phyloP scores from a whole-genome alignment of 352 stramenopile genomes.

The Albugo candida region DNA sequence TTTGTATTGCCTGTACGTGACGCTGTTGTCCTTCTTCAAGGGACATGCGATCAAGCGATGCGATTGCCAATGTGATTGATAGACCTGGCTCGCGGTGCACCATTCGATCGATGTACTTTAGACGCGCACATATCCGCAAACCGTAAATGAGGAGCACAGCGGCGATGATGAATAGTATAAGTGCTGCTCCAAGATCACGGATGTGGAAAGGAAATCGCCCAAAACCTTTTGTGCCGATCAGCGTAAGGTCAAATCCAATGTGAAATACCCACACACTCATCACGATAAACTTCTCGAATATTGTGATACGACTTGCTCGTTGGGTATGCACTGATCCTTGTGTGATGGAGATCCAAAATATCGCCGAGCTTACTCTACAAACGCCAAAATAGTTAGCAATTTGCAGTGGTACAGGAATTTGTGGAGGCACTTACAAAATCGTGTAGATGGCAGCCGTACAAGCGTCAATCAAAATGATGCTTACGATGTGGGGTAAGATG shows the following conservation, averaged over 20 bases:
- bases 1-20: no score
- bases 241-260: conserved; percentile 14
- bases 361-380: conserved; percentile 15
- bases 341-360: conserved; percentile 21
- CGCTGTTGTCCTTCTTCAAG: no score
- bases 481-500: conserved; percentile 16
- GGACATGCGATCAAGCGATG: no score
- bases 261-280: conserved; percentile 18
- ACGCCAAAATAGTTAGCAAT: not conserved
- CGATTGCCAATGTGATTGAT: no score
- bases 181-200: conserved; percentile 15
- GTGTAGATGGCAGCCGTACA: conserved; percentile 22
- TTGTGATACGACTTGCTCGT: conserved; percentile 9
- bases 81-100: not conserved
- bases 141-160: conserved; percentile 19
- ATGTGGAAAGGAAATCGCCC: conserved; percentile 11
- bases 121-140: conserved; percentile 12
- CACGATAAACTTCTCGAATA: conserved; percentile 14
- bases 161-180: conserved; percentile 19
- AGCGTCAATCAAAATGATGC: conserved; percentile 18
- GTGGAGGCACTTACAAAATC: conserved; percentile 18
- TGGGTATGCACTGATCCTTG: conserved; percentile 12
- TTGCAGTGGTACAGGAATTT: not conserved
- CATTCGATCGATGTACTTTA: conserved; percentile 5
- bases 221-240: conserved; percentile 23